Evolutionary conservation across 345 rosid species (phyloP).

Genomic region (Salix arbutifolia): DNA sequence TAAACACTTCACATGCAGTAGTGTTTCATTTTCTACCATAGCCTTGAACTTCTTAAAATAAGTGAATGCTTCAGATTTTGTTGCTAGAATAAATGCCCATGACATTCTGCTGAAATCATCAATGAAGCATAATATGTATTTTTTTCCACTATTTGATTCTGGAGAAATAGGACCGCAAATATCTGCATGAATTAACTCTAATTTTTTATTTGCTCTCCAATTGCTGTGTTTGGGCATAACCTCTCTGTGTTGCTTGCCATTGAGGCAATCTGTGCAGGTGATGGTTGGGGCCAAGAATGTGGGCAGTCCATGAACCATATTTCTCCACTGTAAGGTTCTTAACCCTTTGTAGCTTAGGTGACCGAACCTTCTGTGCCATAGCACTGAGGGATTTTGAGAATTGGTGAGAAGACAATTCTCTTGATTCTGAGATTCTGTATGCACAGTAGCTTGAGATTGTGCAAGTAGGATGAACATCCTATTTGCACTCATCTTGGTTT

Average conservation of each 20-base stretch:
- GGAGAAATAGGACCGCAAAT: neutral
- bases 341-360: too few relatives aligned
- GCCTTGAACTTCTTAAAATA: neutral
- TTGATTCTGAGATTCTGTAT: too few relatives aligned
- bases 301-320: too few relatives aligned
- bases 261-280: neutral
- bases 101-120: neutral
- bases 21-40: neutral
- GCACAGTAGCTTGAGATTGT: neutral
- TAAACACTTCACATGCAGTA: neutral
- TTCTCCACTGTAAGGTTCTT: too few relatives aligned
- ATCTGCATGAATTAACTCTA: neutral
- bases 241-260: slow-evolving; percentile 11
- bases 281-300: too few relatives aligned
- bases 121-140: neutral
- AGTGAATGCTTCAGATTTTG: neutral
- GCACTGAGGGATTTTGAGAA: too few relatives aligned
- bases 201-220: neutral
- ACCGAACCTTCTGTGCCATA: too few relatives aligned
- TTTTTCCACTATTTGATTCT: neutral
- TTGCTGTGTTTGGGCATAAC: neutral
- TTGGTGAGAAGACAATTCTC: too few relatives aligned
- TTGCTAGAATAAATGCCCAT: neutral
- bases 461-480: neutral
- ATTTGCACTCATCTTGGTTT: slow-evolving; percentile 7